Conservation (phyloP, 2,329 filamentous ascomycete species). For the Aspergillus tanneri region DNA sequence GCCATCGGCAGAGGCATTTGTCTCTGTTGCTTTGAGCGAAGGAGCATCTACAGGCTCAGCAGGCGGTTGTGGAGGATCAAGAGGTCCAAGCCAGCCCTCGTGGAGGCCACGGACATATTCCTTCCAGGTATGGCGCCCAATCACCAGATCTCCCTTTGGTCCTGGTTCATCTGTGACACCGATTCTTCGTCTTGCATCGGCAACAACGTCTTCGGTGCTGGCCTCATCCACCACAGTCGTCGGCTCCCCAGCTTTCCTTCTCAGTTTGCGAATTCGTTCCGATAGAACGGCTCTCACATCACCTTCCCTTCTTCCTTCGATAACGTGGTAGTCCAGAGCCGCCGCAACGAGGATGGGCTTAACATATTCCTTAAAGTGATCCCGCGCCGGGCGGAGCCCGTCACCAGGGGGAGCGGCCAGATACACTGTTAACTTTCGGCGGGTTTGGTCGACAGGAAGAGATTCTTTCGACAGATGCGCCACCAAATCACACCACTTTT, state of each 20-base stretch:
- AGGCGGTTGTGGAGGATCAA: constrained; percentile 51
- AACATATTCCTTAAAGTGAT: constrained; percentile 93
- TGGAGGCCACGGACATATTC: constrained; percentile 92
- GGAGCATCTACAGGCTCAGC: constrained; percentile 22
- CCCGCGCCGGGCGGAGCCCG: constrained; percentile 77
- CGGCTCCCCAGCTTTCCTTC: constrained; percentile 62
- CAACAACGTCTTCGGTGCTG: constrained; percentile 61
- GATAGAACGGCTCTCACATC: constrained; percentile 85
- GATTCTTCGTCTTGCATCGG: constrained; percentile 62
- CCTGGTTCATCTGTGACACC: constrained; percentile 72
- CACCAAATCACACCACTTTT: constrained; percentile 83
- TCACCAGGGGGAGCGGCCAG: constrained; percentile 84
- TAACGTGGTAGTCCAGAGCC: constrained; percentile 91
- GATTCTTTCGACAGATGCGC: constrained; percentile 78
- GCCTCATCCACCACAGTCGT: constrained; percentile 41
- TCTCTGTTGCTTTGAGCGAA: constrained; percentile 19
- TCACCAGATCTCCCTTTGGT: constrained; percentile 76
- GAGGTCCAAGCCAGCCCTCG: constrained; percentile 91
- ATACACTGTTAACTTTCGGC: constrained; percentile 81
- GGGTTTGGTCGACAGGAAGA: constrained; percentile 69
- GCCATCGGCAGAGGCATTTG: constrained; percentile 25
- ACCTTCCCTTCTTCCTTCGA: constrained; percentile 89
- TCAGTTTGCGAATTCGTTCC: constrained; percentile 70
- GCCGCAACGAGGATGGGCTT: constrained; percentile 89
- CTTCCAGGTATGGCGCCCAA: constrained; percentile 94